Percentiles rank a stretch among this genome's conserved stretches.
Conservation (phyloP, 345 rosid genomes). For the Linum usitatissimum region DNA sequence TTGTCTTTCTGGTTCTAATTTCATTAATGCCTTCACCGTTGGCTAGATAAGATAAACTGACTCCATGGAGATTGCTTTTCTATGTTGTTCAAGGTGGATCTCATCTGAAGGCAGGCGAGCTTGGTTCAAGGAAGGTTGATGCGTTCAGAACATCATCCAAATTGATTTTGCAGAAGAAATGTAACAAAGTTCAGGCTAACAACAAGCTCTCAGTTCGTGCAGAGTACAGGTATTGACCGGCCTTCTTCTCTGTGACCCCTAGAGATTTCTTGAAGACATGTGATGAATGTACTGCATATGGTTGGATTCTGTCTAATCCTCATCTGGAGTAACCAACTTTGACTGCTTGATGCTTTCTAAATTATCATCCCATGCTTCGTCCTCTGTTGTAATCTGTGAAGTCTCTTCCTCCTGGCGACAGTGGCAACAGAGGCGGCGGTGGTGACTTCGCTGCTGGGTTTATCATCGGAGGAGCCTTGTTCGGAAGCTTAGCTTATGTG, state of each 20-base stretch:
- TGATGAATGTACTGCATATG: background rate
- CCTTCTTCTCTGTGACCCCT: background rate
- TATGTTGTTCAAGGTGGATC: slow-evolving; percentile 29
- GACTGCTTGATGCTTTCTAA: background rate
- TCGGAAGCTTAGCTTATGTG: slow-evolving; percentile 63
- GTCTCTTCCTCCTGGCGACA: slow-evolving; percentile 16
- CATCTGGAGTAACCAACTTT: too few relatives aligned
- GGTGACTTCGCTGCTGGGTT: slow-evolving; percentile 79
- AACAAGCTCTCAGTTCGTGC: slow-evolving; percentile 43
- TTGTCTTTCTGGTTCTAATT: background rate
- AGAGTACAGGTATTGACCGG: slow-evolving; percentile 38
- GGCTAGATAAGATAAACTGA: background rate
- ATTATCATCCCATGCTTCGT: too few relatives aligned
- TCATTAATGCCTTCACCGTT: background rate
- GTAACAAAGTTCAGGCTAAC: slow-evolving; percentile 16
- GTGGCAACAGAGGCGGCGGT: slow-evolving; percentile 46
- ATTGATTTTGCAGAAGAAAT: slow-evolving; percentile 33
- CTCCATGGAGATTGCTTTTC: background rate
- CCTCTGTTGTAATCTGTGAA: background rate
- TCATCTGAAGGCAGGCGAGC: slow-evolving; percentile 27
- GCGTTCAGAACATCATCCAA: slow-evolving; percentile 27
- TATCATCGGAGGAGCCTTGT: slow-evolving; percentile 77
- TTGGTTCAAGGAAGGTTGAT: slow-evolving; percentile 32
- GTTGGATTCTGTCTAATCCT: too few relatives aligned
- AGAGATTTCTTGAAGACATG: background rate